A percentile compares a stretch with the other conserved stretches of the same genome.
phyloP scores from a whole-genome alignment of 2,329 filamentous ascomycete species.

The Arthrobotrys iridis region DNA sequence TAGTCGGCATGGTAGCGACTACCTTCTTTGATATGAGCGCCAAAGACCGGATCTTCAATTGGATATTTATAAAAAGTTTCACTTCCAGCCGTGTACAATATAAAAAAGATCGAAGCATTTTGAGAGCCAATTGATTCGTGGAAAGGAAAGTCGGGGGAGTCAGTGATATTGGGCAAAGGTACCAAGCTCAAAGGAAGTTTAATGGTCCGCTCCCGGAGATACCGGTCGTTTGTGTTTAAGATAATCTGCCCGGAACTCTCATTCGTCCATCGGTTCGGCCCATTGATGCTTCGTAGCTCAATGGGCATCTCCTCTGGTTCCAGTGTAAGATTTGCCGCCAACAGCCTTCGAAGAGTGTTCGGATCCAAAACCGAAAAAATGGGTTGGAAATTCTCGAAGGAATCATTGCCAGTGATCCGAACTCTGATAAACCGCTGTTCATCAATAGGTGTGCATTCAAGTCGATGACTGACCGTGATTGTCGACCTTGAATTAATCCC shows the following conservation, averaged over 20 bases:
- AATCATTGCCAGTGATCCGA: too few relatives aligned
- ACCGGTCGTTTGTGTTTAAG: neutral
- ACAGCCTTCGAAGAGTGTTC: too few relatives aligned
- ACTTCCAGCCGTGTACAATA: neutral
- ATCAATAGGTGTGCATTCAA: neutral
- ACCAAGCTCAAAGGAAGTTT: neutral
- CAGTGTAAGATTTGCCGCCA: too few relatives aligned
- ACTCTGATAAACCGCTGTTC: too few relatives aligned
- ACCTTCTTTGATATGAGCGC: neutral
- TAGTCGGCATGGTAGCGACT: neutral
- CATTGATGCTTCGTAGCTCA: neutral
- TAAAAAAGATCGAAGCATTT: neutral
- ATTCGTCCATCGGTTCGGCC: constrained; percentile 3
- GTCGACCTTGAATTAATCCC: neutral
- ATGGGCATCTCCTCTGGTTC: too few relatives aligned
- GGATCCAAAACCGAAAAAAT: neutral
- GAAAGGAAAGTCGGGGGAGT: neutral
- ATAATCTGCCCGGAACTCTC: neutral
- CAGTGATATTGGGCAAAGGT: neutral
- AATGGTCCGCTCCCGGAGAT: neutral
- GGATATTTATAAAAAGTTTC: neutral
- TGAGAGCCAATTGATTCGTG: neutral
- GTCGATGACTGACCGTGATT: neutral
- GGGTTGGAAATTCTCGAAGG: neutral
- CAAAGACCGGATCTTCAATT: constrained; percentile 1